These are phyloP conservation scores for Sarocladium brachiariae DNA, from an alignment of 2,329 filamentous ascomycete species.

Conservation along the genomic window DNA sequence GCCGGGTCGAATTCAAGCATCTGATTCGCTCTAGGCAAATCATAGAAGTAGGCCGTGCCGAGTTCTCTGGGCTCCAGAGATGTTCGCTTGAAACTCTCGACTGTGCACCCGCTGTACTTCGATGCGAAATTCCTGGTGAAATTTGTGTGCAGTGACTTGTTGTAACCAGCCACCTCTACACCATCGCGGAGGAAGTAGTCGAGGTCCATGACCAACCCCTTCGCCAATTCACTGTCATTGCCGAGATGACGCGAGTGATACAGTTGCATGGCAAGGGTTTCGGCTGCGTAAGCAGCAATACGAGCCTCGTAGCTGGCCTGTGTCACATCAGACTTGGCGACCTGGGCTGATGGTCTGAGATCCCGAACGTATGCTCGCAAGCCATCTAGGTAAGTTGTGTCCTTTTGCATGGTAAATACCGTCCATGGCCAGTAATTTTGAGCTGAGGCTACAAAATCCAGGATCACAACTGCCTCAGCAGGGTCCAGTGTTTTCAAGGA, in stretches of 20 bases:
- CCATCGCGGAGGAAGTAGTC: constrained; percentile 75
- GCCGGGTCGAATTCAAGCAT: constrained; percentile 71
- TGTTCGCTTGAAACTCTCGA: constrained; percentile 78
- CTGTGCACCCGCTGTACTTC: constrained; percentile 65
- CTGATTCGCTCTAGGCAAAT: constrained; percentile 65
- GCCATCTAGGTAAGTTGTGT: constrained; percentile 64
- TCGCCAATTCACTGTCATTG: constrained; percentile 57
- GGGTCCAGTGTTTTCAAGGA: constrained; percentile 57
- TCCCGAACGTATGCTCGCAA: constrained; percentile 63
- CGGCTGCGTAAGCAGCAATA: constrained; percentile 75
- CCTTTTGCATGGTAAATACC: constrained; percentile 69
- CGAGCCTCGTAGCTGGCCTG: constrained; percentile 57
- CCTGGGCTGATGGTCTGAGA: constrained; percentile 44
- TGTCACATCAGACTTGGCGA: constrained; percentile 47
- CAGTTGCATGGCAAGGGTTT: constrained; percentile 85
- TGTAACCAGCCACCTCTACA: constrained; percentile 74
- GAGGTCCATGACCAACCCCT: constrained; percentile 65
- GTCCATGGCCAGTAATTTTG: constrained; percentile 97
- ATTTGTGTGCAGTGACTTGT: constrained; percentile 77
- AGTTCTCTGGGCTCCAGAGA: constrained; percentile 57
- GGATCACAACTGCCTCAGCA: constrained; percentile 63
- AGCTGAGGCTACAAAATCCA: constrained; percentile 81
- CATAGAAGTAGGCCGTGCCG: constrained; percentile 78
- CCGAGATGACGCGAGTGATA: constrained; percentile 77
- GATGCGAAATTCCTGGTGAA: constrained; percentile 77